Base-by-base conservation (phyloP, 257 asterid genomes). In the Solanum pennellii region DNA sequence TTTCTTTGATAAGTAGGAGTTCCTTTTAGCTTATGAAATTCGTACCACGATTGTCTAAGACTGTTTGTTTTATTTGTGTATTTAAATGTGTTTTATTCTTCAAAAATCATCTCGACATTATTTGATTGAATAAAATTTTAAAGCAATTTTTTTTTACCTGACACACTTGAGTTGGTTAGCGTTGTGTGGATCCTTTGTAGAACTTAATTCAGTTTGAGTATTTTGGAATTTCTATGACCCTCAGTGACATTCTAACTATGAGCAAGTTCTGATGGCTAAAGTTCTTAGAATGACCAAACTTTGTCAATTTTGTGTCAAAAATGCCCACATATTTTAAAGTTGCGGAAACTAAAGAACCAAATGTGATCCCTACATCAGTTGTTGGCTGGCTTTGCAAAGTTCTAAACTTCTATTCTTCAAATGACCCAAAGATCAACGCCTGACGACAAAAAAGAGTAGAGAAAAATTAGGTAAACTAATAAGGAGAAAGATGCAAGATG, bases 341-440 rank as follows among this genome's bases (percentile, higher is more conserved):
- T 88, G 87, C 94, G 27, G 91, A 89, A 91, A 93, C 98, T 47
- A 94, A 68, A 66, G 96, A 92, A 89, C 97, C 98, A 89, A 94
- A 94, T 49, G 89, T 92, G 84, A 94, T 86, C 83, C 86, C 89
- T 84, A 72, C 75, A 87, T 89, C 89, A 88, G 91, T 87, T 89
- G 42, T 88, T 85, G 93, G 94, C 84, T 88, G 87, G 79, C 86
- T 82, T 82, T 91, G 90, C 90, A 95, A 89, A 89, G 93, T 89
- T 91, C 88, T 94, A 91, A 92, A 85, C 90, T 95, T 97, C 52
- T 95, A 95, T 90, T 94, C 95, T 25, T 97, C 92, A 89, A 95
- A 95, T 79, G 98, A 94, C 87, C 98, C 3, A 31, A 31, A 31
- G 33, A 3, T 31, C 33, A 31, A 31, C 33, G 3, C 33, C 33